Base-by-base conservation (phyloP, 1,139 yeast genomes). In the Arxiozyma slooffiae region DNA sequence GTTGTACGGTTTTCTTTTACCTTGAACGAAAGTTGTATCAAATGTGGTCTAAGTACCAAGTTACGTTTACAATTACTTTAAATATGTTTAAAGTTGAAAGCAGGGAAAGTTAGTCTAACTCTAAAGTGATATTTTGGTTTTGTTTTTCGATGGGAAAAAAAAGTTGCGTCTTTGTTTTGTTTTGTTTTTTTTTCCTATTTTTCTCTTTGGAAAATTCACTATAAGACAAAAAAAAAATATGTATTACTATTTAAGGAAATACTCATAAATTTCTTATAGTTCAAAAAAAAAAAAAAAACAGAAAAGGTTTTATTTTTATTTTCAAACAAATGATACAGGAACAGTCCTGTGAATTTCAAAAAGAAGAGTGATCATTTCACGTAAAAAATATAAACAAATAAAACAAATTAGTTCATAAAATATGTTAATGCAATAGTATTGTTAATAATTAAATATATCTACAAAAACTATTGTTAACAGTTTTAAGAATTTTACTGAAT, bases 1-100 rank as follows among this genome's bases (percentile, higher is more conserved):
- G 51, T 44, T 51, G 47, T 37, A 37, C 41, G 41, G 36, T 37
- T 5, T 23, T 7, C 26, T 38, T n/a, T n/a, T n/a, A n/a, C n/a
- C n/a, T n/a, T n/a, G n/a, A n/a, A n/a, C n/a, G n/a, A n/a, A n/a
- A n/a, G n/a, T n/a, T n/a, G n/a, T n/a, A n/a, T n/a, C n/a, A n/a
- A n/a, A n/a, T n/a, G n/a, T n/a, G n/a, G n/a, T n/a, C n/a, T n/a
- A n/a, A n/a, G n/a, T n/a, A 11, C 2, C 11, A 6, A 4, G 1
- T 14, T 30, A 30, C 36, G 11, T 14, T 11, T 14, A 9, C 11
- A 4, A 16, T 30, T 2, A 30, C 30, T 23, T 40, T 40, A 40
- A 23, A 40, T 40, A 40, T 18, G 34, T 16, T 22, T 30, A 2
- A 9, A 30, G 20, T 22, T 40, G 37, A 17, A n/a, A 26, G 26